These are phyloP conservation scores for Pisolithus thermaeus DNA, from an alignment of 1,284 basidiomycete genomes.

Conservation along the genomic window DNA sequence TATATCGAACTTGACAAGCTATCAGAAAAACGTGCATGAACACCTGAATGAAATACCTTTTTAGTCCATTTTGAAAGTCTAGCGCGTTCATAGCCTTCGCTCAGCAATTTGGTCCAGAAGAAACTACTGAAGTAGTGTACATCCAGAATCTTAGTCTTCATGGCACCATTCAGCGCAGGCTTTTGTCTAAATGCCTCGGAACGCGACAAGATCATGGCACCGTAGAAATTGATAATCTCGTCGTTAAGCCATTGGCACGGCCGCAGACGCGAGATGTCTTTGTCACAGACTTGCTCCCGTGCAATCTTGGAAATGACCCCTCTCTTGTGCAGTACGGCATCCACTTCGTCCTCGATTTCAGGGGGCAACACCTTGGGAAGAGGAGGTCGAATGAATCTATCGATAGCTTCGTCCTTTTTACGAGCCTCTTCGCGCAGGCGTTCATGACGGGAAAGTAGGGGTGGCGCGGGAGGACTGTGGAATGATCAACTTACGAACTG, in stretches of 20 bases:
- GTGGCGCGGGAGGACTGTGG: constrained; percentile 35
- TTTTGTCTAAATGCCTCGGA: constrained; percentile 50
- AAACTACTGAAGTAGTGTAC: constrained; percentile 87
- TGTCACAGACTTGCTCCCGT: constrained; percentile 63
- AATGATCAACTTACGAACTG: background rate
- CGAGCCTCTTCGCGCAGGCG: constrained; percentile 41
- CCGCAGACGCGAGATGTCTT: constrained; percentile 64
- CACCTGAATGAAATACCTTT: constrained; percentile 51
- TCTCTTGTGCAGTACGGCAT: constrained; percentile 47
- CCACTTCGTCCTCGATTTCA: constrained; percentile 52
- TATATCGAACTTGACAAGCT: constrained; percentile 67
- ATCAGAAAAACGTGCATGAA: constrained; percentile 6
- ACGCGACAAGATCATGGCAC: constrained; percentile 73
- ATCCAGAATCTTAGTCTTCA: constrained; percentile 26
- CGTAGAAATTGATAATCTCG: constrained; percentile 95
- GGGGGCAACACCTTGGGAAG: constrained; percentile 53
- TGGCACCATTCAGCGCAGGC: constrained; percentile 32
- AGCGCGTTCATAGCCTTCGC: constrained; percentile 75
- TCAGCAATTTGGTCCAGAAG: constrained; percentile 81
- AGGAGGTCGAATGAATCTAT: constrained; percentile 47
- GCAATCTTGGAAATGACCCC: constrained; percentile 57
- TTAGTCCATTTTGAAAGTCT: constrained; percentile 92
- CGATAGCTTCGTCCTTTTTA: constrained; percentile 53
- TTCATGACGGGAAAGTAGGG: constrained; percentile 51
- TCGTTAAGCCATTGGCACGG: constrained; percentile 92